Conservation (phyloP, 2,329 filamentous ascomycete genomes). For the Curvularia spicifera region DNA sequence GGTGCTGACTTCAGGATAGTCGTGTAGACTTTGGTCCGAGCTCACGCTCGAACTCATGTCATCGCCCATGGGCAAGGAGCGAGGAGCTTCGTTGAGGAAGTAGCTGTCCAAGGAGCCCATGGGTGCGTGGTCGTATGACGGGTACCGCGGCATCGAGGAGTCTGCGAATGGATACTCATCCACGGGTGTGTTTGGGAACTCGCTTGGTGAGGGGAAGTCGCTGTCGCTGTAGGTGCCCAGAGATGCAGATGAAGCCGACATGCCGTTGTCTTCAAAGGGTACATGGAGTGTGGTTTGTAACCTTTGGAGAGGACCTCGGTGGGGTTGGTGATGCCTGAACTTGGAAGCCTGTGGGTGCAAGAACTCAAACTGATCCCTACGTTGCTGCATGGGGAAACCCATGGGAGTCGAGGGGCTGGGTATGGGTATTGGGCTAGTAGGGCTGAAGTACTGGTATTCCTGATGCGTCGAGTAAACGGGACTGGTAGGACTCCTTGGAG, state of each 20-base stretch:
- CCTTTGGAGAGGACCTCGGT: constrained; percentile 51
- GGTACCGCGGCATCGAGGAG: constrained; percentile 47
- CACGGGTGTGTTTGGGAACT: constrained; percentile 56
- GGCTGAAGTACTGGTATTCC: constrained; percentile 47
- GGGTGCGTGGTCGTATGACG: constrained; percentile 44
- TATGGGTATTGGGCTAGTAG: constrained; percentile 51
- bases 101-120: constrained; percentile 50
- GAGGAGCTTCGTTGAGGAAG: constrained; percentile 45
- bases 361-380: constrained; percentile 49
- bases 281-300: constrained; percentile 52
- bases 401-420: constrained; percentile 45
- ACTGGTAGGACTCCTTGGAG: constrained; percentile 47
- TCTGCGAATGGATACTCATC: constrained; percentile 53
- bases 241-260: constrained; percentile 56
- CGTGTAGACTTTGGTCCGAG: constrained; percentile 54
- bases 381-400: constrained; percentile 49
- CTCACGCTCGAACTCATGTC: constrained; percentile 55
- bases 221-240: constrained; percentile 56
- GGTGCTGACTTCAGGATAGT: constrained; percentile 51
- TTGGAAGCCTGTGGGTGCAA: constrained; percentile 46
- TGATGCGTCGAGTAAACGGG: constrained; percentile 45
- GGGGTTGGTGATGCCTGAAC: constrained; percentile 48
- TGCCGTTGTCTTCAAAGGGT: constrained; percentile 50
- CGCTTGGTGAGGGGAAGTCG: constrained; percentile 56
- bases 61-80: constrained; percentile 47